phyloP scores from a whole-genome alignment of 2,329 filamentous ascomycete species.

The Diplodia intermedia region DNA sequence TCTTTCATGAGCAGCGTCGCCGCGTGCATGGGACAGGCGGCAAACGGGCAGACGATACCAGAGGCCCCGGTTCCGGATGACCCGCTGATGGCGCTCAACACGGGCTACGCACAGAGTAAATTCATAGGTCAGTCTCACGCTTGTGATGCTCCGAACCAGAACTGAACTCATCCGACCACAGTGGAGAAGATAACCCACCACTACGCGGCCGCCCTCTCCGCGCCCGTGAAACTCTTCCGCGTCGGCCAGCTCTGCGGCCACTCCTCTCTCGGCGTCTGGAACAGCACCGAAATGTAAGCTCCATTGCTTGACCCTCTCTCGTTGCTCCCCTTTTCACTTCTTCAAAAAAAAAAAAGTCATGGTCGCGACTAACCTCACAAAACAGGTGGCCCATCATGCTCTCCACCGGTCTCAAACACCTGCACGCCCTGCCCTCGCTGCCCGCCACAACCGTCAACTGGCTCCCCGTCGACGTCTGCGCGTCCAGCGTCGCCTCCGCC shows the following conservation, averaged over 20 bases:
- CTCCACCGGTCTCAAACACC: constrained; percentile 30
- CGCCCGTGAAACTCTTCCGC: constrained; percentile 30
- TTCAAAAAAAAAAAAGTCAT: no score
- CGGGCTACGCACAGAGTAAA: constrained; percentile 34
- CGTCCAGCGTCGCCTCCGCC: constrained; percentile 8
- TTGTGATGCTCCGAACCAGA: background rate
- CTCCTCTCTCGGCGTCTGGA: constrained; percentile 30
- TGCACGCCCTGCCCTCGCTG: constrained; percentile 30
- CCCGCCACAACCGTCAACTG: constrained; percentile 30
- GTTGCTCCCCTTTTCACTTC: background rate
- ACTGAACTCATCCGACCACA: background rate
- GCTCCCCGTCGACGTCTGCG: constrained; percentile 34
- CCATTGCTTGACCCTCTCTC: background rate
- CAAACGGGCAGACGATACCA: constrained; percentile 1
- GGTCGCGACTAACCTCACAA: background rate
- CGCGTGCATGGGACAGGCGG: constrained; percentile 31
- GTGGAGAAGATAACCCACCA: constrained; percentile 31
- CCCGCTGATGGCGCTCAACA: constrained; percentile 30
- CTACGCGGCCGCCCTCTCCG: constrained; percentile 3
- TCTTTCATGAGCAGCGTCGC: constrained; percentile 34
- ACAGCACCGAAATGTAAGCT: constrained; percentile 33
- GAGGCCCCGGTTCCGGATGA: constrained; percentile 30
- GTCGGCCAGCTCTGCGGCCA: constrained; percentile 35
- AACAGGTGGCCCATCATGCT: constrained; percentile 34
- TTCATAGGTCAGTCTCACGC: constrained; percentile 28